Percentiles rank a stretch among this genome's conserved stretches.
These are phyloP conservation scores for Plasmodium reichenowi DNA, from an alignment of 169 alveolate species.

Conservation along the genomic window DNA sequence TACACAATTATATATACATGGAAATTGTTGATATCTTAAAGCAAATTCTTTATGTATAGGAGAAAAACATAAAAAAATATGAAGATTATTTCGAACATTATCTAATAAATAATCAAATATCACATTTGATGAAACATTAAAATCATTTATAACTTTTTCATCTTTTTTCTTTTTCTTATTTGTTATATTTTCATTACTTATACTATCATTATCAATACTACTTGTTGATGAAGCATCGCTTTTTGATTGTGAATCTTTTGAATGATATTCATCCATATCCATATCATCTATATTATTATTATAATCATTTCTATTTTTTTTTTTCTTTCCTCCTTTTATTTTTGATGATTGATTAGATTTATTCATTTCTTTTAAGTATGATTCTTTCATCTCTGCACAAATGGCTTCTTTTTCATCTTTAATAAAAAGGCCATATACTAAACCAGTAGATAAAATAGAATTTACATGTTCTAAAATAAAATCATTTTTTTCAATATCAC, in stretches of 20 bases:
- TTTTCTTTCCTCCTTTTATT: constrained; percentile 80
- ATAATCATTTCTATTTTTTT: constrained; percentile 73
- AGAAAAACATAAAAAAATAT: constrained; percentile 95
- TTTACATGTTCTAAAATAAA: constrained; percentile 95
- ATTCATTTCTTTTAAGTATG: constrained; percentile 75
- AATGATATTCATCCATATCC: constrained; percentile 27
- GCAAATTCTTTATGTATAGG: constrained; percentile 97
- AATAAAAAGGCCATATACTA: constrained; percentile 95
- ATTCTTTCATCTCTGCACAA: constrained; percentile 88
- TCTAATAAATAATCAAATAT: constrained; percentile 89
- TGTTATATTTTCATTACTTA: constrained; percentile 49
- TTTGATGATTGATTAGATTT: constrained; percentile 83
- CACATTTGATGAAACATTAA: constrained; percentile 49
- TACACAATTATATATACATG: constrained; percentile 96
- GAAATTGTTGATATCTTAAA: constrained; percentile 97
- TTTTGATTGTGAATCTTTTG: constrained; percentile 35
- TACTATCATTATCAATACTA: constrained; percentile 77
- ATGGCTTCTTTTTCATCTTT: constrained; percentile 94
- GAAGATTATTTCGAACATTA: constrained; percentile 96
- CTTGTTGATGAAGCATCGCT: constrained; percentile 77
- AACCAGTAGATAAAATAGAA: constrained; percentile 95
- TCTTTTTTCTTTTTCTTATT: constrained; percentile 46
- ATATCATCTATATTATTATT: constrained; percentile 27
- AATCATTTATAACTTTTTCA: constrained; percentile 50
- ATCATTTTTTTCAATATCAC: constrained; percentile 94